Base-by-base conservation (phyloP, 2,329 filamentous ascomycete genomes). In the Colletotrichum noveboracense region DNA sequence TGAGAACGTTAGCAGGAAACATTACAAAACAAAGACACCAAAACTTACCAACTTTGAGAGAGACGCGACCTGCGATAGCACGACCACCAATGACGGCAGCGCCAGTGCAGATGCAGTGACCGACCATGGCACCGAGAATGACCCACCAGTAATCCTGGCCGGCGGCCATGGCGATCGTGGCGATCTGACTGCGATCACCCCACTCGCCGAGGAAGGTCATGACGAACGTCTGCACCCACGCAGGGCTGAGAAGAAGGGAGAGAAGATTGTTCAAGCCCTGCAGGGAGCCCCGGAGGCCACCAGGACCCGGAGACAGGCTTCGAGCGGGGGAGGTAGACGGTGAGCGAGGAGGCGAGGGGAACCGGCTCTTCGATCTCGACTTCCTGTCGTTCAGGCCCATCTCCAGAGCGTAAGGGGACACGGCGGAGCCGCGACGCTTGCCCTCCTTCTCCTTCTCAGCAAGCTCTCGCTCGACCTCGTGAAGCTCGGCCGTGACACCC, bases 71-170 rank as follows among this genome's bases (percentile, higher is more conserved):
- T 56, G 97, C 97, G 84, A 99, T 95, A 67, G 97, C 96, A 80
- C 95, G 91, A 13, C 97, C 97, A 58, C 97, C 97, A 76, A 99
- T 90, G 52, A 99, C 97, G 56, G 97, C 97, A 26, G 95, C 93
- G 62, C 94, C 94, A 8, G 97, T 98, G 87, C 97, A 99, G 78
- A 96, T 91, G 61, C 92, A 94, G 84, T 99, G 97, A 12, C 97
- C 97, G 62, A 91, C 89, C 43, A 97, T 91, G 2, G 97, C 96
- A 74, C 97, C 97, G 62, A 96, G 89, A 6, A 96, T 98, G 43
- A 99, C 97, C 94, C 96, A 98, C 96, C 96, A 98, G 85, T 98
- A 99, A 83, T 99, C 97, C 84, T 98, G 95, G 24, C 97, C 97
- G 38, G 97, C 96, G 66, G 97, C 97, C 97, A 99, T 99, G 70